Base-by-base conservation (phyloP, 108 stramenopile species). In the Craspedostauros australis region DNA sequence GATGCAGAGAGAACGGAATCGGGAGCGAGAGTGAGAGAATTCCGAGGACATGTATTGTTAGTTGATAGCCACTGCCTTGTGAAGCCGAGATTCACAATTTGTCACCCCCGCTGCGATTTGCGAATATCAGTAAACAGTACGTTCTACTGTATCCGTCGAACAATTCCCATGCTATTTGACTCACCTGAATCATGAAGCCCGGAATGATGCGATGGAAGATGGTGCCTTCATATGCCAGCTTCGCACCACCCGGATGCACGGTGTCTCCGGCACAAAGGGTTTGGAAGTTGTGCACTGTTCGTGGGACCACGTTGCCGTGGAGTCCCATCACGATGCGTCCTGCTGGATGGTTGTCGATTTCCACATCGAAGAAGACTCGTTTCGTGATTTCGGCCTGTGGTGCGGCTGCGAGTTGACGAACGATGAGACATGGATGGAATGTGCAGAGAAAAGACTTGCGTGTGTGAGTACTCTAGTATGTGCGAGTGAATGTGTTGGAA, bases 121-220 rank as follows among this genome's bases (percentile, higher is more conserved):
- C 9, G 34, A 36, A 36, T 12, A 9, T 36, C 34, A 12, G 12
- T 9, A 9, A 12, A 36, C 11, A 44, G 8, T 15, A 44, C 15
- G 18, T 16, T 15, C 8, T 8, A 44, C 8, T 18, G n/a, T 15
- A 44, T 44, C n/a, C 16, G 8, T 15, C 8, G 8, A 36, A 36
- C 34, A 36, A 36, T 11, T 36, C 12, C 12, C 34, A 36, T 38
- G 55, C 82, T 69, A n/a, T n/a, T n/a, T n/a, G n/a, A n/a, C n/a
- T n/a, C n/a, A n/a, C n/a, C n/a, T 85, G 83, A 51, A 86, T 64
- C 91, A 98, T 92, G 62, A 95, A 96, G 33, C 64, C 59, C 12
- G 95, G 95, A 51, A 98, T 93, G 44, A 98, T 79, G 25, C 97
- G 70, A 69, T 98, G 97, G 62, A 98, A 96, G 21, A 68, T 47